Base-by-base conservation (phyloP, 1,284 basidiomycete genomes). In the Fomitiporia mediterranea region DNA sequence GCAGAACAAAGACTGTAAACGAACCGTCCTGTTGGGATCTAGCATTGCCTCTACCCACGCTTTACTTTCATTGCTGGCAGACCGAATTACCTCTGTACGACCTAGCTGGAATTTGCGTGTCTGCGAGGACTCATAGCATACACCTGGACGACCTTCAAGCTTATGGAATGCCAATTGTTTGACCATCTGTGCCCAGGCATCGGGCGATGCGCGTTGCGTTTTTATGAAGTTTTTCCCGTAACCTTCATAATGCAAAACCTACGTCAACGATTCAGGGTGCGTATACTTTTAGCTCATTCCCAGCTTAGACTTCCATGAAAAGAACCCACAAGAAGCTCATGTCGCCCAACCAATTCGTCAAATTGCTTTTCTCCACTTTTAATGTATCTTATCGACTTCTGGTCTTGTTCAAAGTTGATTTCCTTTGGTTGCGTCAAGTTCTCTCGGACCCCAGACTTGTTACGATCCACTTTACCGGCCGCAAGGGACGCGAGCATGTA, bases 121-220 rank as follows among this genome's bases (percentile, higher is more conserved):
- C 75, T 98, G 95, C 13, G 89, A 87, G 60, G 88, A 91, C 77
- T 98, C 96, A 74, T 98, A 99, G 53, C 91, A 91, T 39, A 94
- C 86, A 2, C 83, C 89, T 4, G 89, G 85, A 21, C 91, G 81
- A 23, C 80, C 79, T 65, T 79, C 82, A 79, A 97, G 83, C 72
- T 93, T 93, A 72, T 89, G 86, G 77, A 91, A 97, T 19, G 95
- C 96, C 43, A 98, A 83, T 72, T 98, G 96, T 76, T 97, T 97
- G 63, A 94, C 85, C 61, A 98, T 81, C 74, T 99, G 96, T 8
- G 82, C 92, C 86, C 94, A 96, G 15, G 92, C 92, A 68, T 99
- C 96, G 0, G 97, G 96, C 1, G 92, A 95, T 46, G 84, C 80
- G 69, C 90, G 91, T 81, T 86, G 89, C 62, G 80, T 81, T 76